Evolutionary conservation across 192 early-diverging fungal genomes (phyloP), one percentile per base, ranked within the genome.

Genomic region (Backusella psychrophila): DNA sequence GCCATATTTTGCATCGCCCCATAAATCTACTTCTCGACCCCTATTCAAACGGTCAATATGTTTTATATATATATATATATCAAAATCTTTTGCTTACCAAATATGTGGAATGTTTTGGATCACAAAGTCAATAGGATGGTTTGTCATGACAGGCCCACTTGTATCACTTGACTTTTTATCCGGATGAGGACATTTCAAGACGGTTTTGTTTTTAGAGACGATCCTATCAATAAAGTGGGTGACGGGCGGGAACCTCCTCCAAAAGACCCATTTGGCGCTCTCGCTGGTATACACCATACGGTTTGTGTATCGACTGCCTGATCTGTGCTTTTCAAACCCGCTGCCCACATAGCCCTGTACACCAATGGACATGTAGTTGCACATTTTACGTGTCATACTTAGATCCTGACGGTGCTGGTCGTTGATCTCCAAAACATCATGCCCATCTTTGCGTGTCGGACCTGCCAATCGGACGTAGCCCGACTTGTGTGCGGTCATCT

Each of bases 341-440:
- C 83, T 85, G 19, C 92, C 92, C n/a, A 93, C 91, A 75, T 81
- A 85, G 0, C 89, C 92, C 75, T 93, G 92, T 52, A 93, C 88
- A 56, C 92, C 92, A 52, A 93, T 78, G 29, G 90, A 91, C 77
- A 92, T 88, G 75, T 92, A 91, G 81, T 91, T 91, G 56, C 87
- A 91, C 88, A 93, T 91, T 65, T 89, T 87, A 26, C 81, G 82
- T 71, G 87, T 76, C 34, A 80, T 42, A 4, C 49, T 29, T 6
- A 66, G 72, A 17, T 44, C 66, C 56, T 15, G 70, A 11, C 34
- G 69, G 14, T 6, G 36, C 4, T 3, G 35, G 0, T 71, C 69
- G 31, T 77, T 26, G n/a, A 77, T 63, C 59, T 77, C 76, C 17
- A 63, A 23, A 4, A 72, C 76, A 49, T 79, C 82, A 68, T 78